A percentile compares a stretch with the other conserved stretches of the same genome.
Conservation (phyloP, 768 basidiomycete species). For the Macrolepiota dolichaula region DNA sequence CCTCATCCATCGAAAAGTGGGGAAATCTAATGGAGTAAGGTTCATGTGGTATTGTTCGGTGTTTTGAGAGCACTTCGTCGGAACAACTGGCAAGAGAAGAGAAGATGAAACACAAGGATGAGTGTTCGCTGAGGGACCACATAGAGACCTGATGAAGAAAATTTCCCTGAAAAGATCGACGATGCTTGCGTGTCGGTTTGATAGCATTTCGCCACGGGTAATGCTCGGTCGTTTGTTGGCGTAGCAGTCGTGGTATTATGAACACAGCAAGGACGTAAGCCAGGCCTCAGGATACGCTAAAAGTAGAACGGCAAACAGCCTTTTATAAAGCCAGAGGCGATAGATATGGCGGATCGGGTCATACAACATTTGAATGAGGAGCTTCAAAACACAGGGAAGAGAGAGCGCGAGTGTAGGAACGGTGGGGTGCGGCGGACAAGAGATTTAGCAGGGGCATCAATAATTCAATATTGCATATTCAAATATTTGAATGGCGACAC, state of each 20-base stretch:
- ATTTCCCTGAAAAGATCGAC: no score
- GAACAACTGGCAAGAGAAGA: background rate
- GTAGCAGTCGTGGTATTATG: background rate
- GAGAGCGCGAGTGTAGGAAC: background rate
- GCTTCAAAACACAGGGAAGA: background rate
- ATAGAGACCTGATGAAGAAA: no score
- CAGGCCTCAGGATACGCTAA: background rate
- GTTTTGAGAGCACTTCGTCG: conserved; percentile 3
- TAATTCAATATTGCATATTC: no score
- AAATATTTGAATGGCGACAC: no score
- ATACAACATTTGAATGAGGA: background rate
- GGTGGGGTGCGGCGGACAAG: background rate
- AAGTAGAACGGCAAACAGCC: background rate
- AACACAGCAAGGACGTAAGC: background rate
- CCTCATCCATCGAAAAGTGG: background rate
- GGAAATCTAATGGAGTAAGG: background rate
- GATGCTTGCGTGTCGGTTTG: background rate
- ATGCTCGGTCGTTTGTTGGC: conserved; percentile 21
- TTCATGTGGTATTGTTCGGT: background rate
- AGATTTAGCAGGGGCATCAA: no score
- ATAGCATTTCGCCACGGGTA: conserved; percentile 15
- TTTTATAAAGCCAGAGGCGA: background rate
- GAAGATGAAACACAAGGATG: background rate
- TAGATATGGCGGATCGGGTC: background rate
- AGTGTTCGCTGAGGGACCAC: background rate